Base-by-base conservation (phyloP, 2,329 filamentous ascomycete species). In the Monilinia fructigena region DNA sequence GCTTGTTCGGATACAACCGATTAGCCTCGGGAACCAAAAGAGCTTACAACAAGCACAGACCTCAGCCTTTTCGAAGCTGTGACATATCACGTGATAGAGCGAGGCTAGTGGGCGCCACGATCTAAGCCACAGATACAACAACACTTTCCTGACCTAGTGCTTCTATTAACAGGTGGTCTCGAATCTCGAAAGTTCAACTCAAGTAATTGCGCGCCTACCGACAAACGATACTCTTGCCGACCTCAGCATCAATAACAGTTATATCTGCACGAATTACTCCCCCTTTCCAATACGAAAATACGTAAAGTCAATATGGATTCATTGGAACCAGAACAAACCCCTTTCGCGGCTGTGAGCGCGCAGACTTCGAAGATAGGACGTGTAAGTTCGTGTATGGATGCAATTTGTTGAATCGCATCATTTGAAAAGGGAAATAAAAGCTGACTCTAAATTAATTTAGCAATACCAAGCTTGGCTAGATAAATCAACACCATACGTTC, bases 381-480 rank as follows among this genome's bases (percentile, higher is more conserved):
- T 80, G 91, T 93, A 80, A 74, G 87, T 81, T 66, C 20, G 18
- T 28, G 31, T n/a, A 45, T 11, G 3, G 11, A 65, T 40, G 53
- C 31, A 28, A 63, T 47, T 47, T 35, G 10, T 20, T 23, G 53
- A 28, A 50, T 52, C 58, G 60, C 45, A 56, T 55, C 23, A 16
- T 35, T n/a, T 53, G 12, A 12, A 40, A 42, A 16, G 42, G 42
- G 31, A 48, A 16, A 4, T 26, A 11, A n/a, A 20, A 52, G 38
- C 58, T 63, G 35, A 55, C 20, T 55, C n/a, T 14, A 0, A 50
- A 42, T 45, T 48, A 11, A 28, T 40, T 65, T 79, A 97, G 93
- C 86, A 93, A 82, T 98, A 96, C 78, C 95, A 99, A 88, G 85
- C 91, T 66, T 91, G 95, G 70, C 88, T 99, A 72, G 95, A 99